Percentiles rank a stretch among this genome's conserved stretches.
Conservation (phyloP, 306 rosid genomes). For the Canavalia gladiata region DNA sequence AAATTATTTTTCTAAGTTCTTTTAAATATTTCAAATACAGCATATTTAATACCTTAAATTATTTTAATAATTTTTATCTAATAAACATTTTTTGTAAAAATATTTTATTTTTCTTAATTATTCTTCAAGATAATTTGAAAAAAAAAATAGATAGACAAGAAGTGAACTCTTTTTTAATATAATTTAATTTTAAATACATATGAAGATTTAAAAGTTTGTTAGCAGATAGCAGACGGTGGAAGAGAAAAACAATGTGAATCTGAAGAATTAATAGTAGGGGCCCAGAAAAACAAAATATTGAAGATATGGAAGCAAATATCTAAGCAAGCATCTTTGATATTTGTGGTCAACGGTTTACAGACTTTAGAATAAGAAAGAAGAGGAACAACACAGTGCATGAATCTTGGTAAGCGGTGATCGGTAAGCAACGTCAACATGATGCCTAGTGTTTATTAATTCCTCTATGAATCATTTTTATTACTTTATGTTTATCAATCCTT, state of each 20-base stretch:
- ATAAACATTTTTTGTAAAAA: too few species aligned
- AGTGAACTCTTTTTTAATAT: too few species aligned
- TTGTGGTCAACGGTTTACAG: slow-evolving; percentile 51
- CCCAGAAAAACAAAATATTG: background rate
- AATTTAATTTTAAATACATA: background rate
- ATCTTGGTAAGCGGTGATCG: slow-evolving; percentile 41
- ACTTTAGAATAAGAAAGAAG: background rate
- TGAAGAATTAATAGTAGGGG: background rate
- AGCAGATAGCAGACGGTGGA: background rate
- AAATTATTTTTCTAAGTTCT: too few species aligned
- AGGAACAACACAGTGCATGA: slow-evolving; percentile 32
- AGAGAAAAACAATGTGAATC: background rate
- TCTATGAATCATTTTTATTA: slow-evolving; percentile 24
- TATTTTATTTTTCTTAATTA: too few species aligned
- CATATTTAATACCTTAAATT: too few species aligned
- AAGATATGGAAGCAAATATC: slow-evolving; percentile 29
- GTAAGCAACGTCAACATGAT: slow-evolving; percentile 46
- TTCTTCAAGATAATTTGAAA: background rate
- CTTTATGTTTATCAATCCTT: background rate
- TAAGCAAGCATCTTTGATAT: slow-evolving; percentile 19
- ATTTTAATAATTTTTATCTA: too few species aligned
- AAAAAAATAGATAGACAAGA: background rate
- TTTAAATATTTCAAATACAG: too few species aligned
- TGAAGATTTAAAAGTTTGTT: background rate
- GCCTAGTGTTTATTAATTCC: slow-evolving; percentile 30